These are phyloP conservation scores for Aspergillus affinis DNA, from an alignment of 495 filamentous ascomycete genomes.

Conservation along the genomic window DNA sequence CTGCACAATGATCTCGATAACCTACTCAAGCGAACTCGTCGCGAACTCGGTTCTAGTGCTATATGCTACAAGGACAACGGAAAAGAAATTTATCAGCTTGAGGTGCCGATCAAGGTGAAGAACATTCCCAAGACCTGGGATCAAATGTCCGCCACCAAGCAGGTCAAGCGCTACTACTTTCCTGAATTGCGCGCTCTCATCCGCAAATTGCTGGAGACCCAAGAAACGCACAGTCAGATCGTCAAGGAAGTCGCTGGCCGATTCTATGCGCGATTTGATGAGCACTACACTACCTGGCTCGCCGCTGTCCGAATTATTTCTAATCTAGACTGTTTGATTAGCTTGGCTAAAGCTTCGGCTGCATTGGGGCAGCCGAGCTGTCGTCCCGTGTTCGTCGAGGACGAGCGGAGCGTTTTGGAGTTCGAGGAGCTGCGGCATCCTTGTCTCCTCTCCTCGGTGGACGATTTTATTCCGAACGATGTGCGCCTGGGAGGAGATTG, in stretches of 20 bases:
- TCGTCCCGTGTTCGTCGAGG: conserved; percentile 80
- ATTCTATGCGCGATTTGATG: conserved; percentile 85
- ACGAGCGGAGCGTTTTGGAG: conserved; percentile 80
- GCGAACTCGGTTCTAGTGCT: conserved; percentile 62
- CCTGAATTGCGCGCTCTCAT: conserved; percentile 78
- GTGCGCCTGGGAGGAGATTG: conserved; percentile 78
- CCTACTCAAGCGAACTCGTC: conserved; percentile 67
- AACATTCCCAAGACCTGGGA: conserved; percentile 82
- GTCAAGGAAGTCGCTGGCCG: conserved; percentile 80
- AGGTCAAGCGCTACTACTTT: conserved; percentile 94
- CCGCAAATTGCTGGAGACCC: conserved; percentile 83
- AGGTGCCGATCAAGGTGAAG: conserved; percentile 83
- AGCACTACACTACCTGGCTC: conserved; percentile 85
- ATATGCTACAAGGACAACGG: conserved; percentile 87
- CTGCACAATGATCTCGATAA: conserved; percentile 70
- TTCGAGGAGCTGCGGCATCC: conserved; percentile 93
- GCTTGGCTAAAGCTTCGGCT: conserved; percentile 82
- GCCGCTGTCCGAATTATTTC: conserved; percentile 81
- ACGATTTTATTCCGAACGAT: conserved; percentile 97
- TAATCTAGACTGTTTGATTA: conserved; percentile 93
- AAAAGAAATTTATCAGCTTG: conserved; percentile 96
- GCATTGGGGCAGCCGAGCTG: conserved; percentile 84
- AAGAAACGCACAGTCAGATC: conserved; percentile 92
- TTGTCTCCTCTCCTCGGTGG: conserved; percentile 83
- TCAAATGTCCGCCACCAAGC: conserved; percentile 91